A percentile compares a stretch with the other conserved stretches of the same genome.
Evolutionary conservation across 2,329 filamentous ascomycete species (phyloP).

Genomic region (Verticillium alfalfae): DNA sequence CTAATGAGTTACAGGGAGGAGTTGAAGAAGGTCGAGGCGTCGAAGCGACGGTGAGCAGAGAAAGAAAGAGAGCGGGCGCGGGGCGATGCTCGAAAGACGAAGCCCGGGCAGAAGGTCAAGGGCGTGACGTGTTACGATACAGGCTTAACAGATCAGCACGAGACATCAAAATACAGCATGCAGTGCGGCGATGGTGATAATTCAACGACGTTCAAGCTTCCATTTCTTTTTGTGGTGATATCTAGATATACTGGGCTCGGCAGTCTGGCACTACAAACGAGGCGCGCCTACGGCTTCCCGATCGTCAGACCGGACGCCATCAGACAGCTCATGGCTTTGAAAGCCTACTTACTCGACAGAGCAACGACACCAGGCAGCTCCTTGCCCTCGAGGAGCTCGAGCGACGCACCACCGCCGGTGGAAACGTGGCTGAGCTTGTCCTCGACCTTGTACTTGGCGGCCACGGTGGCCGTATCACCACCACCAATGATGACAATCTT

Average conservation of each 20-base stretch:
- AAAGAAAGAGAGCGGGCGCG: background rate
- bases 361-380: slow-evolving; percentile 89
- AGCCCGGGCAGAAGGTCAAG: background rate
- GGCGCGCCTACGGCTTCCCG: background rate
- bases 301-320: slow-evolving; percentile 13
- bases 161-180: too few relatives aligned
- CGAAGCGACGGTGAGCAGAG: slow-evolving; percentile 51
- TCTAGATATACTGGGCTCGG: too few relatives aligned
- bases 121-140: background rate
- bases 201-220: too few relatives aligned
- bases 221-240: too few relatives aligned
- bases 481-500: slow-evolving; percentile 98
- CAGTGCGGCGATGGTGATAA: too few relatives aligned
- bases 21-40: slow-evolving; percentile 84
- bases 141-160: background rate
- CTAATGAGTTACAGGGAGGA: slow-evolving; percentile 61
- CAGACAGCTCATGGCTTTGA: slow-evolving; percentile 13
- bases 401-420: slow-evolving; percentile 88
- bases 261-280: too few relatives aligned
- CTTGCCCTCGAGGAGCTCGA: slow-evolving; percentile 98
- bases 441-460: slow-evolving; percentile 94
- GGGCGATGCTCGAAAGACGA: too few relatives aligned
- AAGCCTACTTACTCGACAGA: slow-evolving; percentile 68
- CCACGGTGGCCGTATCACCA: slow-evolving; percentile 96
- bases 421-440: slow-evolving; percentile 97